phyloP scores from a whole-genome alignment of 805 yeast genomes.

The Dipodascus geniculatus region DNA sequence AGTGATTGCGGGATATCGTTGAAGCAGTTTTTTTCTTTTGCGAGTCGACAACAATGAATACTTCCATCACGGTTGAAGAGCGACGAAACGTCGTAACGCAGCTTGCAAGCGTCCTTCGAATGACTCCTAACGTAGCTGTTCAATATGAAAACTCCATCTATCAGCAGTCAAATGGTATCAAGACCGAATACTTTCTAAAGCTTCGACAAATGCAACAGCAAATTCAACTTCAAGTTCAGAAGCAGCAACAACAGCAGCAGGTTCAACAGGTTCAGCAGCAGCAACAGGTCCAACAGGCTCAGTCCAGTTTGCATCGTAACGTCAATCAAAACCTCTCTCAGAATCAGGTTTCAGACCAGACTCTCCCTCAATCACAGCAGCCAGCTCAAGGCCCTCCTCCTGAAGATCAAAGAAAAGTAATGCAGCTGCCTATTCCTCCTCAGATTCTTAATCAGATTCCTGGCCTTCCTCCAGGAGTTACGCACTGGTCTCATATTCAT shows the following conservation, averaged over 20 bases:
- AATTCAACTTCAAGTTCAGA: background rate
- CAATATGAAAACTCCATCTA: background rate
- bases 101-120: background rate
- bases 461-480: constrained; percentile 62
- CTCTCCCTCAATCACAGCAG: background rate
- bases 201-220: background rate
- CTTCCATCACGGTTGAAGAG: background rate
- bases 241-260: background rate
- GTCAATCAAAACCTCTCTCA: background rate
- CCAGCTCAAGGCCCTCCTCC: background rate
- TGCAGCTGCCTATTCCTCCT: constrained; percentile 62
- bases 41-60: background rate
- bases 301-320: background rate
- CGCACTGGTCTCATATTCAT: constrained; percentile 72
- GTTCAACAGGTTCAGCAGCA: background rate
- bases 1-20: background rate
- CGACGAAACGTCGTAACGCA: background rate
- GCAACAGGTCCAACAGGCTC: background rate
- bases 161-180: background rate
- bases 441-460: constrained; percentile 57
- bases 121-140: background rate
- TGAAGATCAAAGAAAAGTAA: constrained; percentile 25
- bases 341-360: background rate
- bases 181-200: background rate
- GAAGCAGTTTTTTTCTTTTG: background rate